Percentiles rank a stretch among this genome's conserved stretches.
phyloP scores from a whole-genome alignment of 2,329 filamentous ascomycete genomes.

The Colletotrichum camelliae region DNA sequence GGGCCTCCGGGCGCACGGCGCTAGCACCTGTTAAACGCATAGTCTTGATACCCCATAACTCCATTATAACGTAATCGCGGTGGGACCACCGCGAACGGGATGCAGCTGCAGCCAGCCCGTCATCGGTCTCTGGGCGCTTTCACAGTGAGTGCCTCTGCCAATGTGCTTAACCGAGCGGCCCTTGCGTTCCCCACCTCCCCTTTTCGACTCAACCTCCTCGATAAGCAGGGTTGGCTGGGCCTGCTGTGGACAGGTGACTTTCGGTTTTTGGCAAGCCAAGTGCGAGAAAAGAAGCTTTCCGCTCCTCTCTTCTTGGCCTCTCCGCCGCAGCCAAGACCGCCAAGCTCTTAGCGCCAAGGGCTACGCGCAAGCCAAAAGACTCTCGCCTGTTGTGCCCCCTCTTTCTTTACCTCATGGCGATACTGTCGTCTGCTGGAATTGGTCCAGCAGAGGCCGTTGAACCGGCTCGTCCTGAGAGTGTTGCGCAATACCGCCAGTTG shows the following conservation, averaged over 20 bases:
- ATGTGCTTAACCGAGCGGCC: not conserved
- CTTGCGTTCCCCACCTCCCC: not conserved
- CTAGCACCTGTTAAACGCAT: conserved; percentile 12
- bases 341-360: conserved; percentile 18
- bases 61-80: not conserved
- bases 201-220: conserved; percentile 7
- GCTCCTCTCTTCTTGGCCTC: conserved; percentile 22
- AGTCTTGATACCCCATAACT: not conserved
- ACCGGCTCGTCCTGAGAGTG: conserved; percentile 18
- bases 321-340: conserved; percentile 23
- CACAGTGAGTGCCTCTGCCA: not conserved
- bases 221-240: not conserved
- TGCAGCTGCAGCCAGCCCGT: not conserved
- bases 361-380: conserved; percentile 17
- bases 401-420: not conserved
- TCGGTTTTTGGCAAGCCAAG: conserved; percentile 11
- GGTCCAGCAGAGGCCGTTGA: conserved; percentile 10
- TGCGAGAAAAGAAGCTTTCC: conserved; percentile 21
- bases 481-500: conserved; percentile 19
- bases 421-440: not conserved
- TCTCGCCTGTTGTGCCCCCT: conserved; percentile 6
- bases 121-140: not conserved
- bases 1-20: not conserved
- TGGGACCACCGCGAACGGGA: not conserved
- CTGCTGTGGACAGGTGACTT: not conserved